These are phyloP conservation scores for Batrachochytrium dendrobatidis DNA, from an alignment of 371 early-diverging fungal genomes.

Conservation along the genomic window DNA sequence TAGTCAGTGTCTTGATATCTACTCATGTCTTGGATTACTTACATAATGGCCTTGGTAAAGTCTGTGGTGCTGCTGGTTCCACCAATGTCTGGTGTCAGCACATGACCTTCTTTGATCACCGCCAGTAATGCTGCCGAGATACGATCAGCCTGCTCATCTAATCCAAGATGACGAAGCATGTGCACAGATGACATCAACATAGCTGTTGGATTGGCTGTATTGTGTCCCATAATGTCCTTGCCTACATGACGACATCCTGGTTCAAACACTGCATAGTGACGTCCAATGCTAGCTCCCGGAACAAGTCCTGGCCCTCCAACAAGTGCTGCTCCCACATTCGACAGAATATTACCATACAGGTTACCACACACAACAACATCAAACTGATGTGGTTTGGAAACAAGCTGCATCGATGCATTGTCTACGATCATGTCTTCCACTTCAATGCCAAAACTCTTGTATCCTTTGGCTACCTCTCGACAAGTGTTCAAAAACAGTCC, in stretches of 20 bases:
- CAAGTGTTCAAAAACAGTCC: constrained; percentile 93
- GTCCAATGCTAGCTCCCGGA: constrained; percentile 93
- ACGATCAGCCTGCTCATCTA: constrained; percentile 73
- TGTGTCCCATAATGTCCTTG: constrained; percentile 79
- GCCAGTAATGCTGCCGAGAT: constrained; percentile 74
- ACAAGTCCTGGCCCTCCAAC: constrained; percentile 92
- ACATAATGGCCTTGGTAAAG: constrained; percentile 59
- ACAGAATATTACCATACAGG: constrained; percentile 94
- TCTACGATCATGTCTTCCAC: constrained; percentile 98
- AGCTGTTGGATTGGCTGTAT: constrained; percentile 90
- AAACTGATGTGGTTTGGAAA: constrained; percentile 91
- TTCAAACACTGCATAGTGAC: constrained; percentile 93
- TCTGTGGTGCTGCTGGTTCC: constrained; percentile 76
- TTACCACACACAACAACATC: constrained; percentile 97
- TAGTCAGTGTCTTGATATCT: too few relatives aligned
- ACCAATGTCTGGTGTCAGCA: constrained; percentile 73
- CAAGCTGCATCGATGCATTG: constrained; percentile 96
- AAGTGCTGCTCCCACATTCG: constrained; percentile 92
- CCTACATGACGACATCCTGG: constrained; percentile 94
- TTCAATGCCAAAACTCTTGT: constrained; percentile 76
- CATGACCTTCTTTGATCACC: constrained; percentile 57
- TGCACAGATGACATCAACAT: constrained; percentile 82
- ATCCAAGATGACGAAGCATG: constrained; percentile 87
- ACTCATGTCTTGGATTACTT: too few relatives aligned
- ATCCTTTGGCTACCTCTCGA: constrained; percentile 85